Conservation (phyloP, 257 asterid species). For the Nicotiana knightiana region DNA sequence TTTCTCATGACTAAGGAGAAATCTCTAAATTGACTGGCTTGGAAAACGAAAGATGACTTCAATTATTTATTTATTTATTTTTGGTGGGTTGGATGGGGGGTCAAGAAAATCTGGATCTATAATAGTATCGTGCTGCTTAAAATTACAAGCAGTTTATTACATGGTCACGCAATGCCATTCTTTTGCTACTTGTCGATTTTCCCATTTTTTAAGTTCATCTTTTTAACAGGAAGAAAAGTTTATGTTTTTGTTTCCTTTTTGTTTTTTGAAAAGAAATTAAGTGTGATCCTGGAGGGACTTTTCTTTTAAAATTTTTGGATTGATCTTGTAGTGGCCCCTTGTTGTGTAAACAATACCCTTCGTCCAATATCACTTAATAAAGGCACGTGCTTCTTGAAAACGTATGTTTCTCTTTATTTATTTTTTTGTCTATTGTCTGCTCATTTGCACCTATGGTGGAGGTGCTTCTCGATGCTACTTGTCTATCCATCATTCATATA, state of each 20-base stretch:
- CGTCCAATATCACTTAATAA: neutral
- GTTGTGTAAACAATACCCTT: neutral
- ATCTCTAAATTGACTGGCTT: neutral
- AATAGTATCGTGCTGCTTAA: too few relatives aligned
- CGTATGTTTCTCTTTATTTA: conserved; percentile 8
- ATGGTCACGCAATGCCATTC: too few relatives aligned
- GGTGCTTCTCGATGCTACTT: conserved; percentile 1
- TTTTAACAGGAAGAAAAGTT: too few relatives aligned
- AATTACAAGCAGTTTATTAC: too few relatives aligned
- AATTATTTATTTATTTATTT: neutral
- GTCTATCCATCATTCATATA: neutral
- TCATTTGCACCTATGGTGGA: conserved; percentile 16
- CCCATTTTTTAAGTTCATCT: too few relatives aligned
- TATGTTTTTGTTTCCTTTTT: neutral
- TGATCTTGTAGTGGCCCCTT: neutral
- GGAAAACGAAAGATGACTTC: neutral
- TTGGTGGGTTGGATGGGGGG: too few relatives aligned
- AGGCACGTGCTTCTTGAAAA: conserved; percentile 19
- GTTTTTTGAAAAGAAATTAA: neutral
- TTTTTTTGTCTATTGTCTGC: conserved; percentile 20
- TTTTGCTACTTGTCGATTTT: neutral
- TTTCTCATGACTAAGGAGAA: neutral
- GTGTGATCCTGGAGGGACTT: neutral
- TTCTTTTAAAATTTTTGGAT: neutral
- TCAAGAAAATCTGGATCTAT: too few relatives aligned